phyloP scores from a whole-genome alignment of 1,284 basidiomycete genomes.

The Pascua sp. region DNA sequence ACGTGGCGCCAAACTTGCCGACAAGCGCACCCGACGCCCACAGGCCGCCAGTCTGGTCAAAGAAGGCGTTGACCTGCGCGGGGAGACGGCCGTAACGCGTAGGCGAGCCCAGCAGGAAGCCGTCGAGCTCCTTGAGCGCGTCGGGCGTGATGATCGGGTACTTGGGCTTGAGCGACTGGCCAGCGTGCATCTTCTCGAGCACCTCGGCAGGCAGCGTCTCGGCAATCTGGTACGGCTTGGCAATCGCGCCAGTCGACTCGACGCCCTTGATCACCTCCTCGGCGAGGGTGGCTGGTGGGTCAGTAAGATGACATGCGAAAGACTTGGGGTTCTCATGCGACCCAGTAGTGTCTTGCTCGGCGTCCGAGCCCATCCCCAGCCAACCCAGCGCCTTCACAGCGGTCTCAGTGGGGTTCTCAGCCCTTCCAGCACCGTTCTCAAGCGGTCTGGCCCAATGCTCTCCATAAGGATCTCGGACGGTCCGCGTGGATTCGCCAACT shows the following conservation, averaged over 20 bases:
- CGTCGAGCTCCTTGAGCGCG: constrained; percentile 60
- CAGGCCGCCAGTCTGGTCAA: constrained; percentile 68
- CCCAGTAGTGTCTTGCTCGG: not conserved
- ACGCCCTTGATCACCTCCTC: constrained; percentile 72
- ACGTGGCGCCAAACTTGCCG: constrained; percentile 64
- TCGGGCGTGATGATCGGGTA: constrained; percentile 69
- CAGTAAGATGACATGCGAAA: too few relatives aligned
- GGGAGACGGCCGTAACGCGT: constrained; percentile 62
- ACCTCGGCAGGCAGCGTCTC: constrained; percentile 82
- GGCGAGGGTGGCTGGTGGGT: constrained; percentile 59
- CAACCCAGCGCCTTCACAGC: too few relatives aligned
- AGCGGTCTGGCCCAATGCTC: too few relatives aligned
- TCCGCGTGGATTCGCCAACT: not conserved
- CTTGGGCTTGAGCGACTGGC: constrained; percentile 51
- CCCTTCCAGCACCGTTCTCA: too few relatives aligned
- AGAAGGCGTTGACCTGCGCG: constrained; percentile 54
- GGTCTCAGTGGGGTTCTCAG: too few relatives aligned
- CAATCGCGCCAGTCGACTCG: constrained; percentile 65
- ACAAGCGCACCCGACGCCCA: constrained; percentile 70
- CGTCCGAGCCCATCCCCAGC: not conserved
- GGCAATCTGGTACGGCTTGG: constrained; percentile 67
- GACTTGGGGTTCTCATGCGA: too few relatives aligned
- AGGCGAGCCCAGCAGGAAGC: constrained; percentile 64
- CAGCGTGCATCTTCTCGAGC: constrained; percentile 70
- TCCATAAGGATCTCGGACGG: too few relatives aligned